Conservation (phyloP, 805 yeast species). For the Lachancea quebecensis region DNA sequence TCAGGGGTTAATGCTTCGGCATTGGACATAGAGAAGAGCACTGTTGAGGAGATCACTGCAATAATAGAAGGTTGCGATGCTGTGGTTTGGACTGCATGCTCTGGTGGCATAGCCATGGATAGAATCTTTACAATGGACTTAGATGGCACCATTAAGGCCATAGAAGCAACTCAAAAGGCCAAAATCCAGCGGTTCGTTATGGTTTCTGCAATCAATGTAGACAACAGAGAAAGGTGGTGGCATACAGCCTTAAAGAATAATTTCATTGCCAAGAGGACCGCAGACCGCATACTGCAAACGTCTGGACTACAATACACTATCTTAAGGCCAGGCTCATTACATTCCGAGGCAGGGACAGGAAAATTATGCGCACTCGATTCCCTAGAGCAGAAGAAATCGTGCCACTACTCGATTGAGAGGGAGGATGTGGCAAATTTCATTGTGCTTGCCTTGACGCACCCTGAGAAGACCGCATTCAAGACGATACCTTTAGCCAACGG, state of each 20-base stretch:
- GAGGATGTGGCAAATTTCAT: conserved; percentile 51
- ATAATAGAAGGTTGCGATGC: conserved; percentile 44
- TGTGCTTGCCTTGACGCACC: conserved; percentile 33
- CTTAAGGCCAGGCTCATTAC: conserved; percentile 45
- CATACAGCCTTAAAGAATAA: conserved; percentile 38
- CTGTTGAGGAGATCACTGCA: conserved; percentile 31
- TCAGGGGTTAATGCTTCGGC: conserved; percentile 33
- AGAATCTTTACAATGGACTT: conserved; percentile 47
- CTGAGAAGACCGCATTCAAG: conserved; percentile 36
- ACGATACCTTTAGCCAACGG: conserved; percentile 42
- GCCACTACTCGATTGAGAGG: conserved; percentile 34
- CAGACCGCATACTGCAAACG: conserved; percentile 42
- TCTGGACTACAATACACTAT: conserved; percentile 47
- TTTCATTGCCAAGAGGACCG: conserved; percentile 55
- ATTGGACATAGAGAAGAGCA: conserved; percentile 35
- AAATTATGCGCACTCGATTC: conserved; percentile 26
- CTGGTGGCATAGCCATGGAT: conserved; percentile 48
- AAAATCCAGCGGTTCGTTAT: conserved; percentile 41
- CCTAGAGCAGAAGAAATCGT: conserved; percentile 16
- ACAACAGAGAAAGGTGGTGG: conserved; percentile 42
- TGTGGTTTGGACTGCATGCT: conserved; percentile 56
- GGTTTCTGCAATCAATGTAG: conserved; percentile 51
- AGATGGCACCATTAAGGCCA: conserved; percentile 52
- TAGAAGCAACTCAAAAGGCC: conserved; percentile 46
- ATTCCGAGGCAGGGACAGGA: conserved; percentile 39